These are phyloP conservation scores for Potentilla sterilis DNA, from an alignment of 306 rosid species.

Conservation along the genomic window DNA sequence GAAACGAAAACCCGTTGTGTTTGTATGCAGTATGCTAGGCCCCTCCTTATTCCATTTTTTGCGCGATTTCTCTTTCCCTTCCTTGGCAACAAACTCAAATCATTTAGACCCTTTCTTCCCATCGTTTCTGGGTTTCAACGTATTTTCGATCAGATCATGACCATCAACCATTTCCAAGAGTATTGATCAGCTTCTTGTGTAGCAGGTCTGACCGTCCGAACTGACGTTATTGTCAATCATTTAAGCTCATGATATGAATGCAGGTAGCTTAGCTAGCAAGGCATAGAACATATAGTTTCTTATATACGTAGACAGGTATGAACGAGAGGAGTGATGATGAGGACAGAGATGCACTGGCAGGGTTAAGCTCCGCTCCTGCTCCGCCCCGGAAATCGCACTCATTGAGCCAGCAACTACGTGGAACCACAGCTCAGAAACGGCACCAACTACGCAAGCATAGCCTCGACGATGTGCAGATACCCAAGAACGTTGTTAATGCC, in stretches of 20 bases:
- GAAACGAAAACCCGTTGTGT: not conserved
- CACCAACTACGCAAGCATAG: constrained; percentile 73
- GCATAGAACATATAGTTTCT: not conserved
- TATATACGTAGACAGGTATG: constrained; percentile 24
- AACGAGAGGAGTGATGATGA: constrained; percentile 70
- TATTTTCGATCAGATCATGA: not conserved
- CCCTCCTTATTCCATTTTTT: not conserved
- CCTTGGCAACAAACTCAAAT: constrained; percentile 1
- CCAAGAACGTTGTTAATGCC: constrained; percentile 14
- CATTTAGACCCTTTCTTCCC: constrained; percentile 5
- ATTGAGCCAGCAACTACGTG: constrained; percentile 77
- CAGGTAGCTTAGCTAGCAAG: not conserved
- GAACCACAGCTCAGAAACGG: constrained; percentile 47
- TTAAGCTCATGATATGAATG: not conserved
- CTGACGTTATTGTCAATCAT: not conserved
- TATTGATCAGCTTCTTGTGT: not conserved
- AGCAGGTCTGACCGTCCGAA: not conserved
- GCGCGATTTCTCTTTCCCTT: not conserved
- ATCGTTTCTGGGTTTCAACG: constrained; percentile 13
- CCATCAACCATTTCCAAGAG: not conserved
- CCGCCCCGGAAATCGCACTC: constrained; percentile 83
- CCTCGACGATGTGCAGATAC: constrained; percentile 62
- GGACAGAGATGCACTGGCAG: constrained; percentile 57
- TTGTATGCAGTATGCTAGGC: not conserved
- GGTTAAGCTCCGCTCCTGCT: constrained; percentile 44